A percentile compares a stretch with the other conserved stretches of the same genome.
Evolutionary conservation across 2,329 filamentous ascomycete species (phyloP).

Genomic region (Fusarium sp.): DNA sequence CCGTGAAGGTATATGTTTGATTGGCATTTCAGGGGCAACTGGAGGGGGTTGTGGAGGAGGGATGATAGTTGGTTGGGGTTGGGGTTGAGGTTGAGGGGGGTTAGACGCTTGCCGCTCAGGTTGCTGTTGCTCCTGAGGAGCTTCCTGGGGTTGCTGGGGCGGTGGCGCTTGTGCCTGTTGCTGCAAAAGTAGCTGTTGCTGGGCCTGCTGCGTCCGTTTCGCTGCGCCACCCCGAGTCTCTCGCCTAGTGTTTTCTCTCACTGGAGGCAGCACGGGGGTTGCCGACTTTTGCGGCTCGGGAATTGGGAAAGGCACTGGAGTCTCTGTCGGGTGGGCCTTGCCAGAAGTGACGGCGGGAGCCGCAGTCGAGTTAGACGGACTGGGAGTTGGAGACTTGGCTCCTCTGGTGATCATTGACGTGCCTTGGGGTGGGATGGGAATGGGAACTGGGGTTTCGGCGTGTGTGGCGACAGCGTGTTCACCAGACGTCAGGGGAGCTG

Average conservation of each 20-base stretch:
- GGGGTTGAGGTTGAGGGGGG: conserved; percentile 31
- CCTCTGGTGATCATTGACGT: conserved; percentile 43
- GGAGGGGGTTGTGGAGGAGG: conserved; percentile 20
- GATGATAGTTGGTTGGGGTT: conserved; percentile 34
- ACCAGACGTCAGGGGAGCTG: conserved; percentile 35
- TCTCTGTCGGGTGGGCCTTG: conserved; percentile 50
- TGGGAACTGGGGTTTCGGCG: conserved; percentile 58
- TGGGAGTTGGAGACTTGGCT: conserved; percentile 49
- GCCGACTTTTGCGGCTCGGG: conserved; percentile 48
- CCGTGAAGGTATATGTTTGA: conserved; percentile 49
- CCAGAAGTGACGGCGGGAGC: conserved; percentile 45
- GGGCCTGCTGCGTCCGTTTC: conserved; percentile 55
- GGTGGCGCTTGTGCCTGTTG: conserved; percentile 16
- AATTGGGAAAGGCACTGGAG: conserved; percentile 53
- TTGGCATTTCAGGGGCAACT: conserved; percentile 35
- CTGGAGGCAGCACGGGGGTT: conserved; percentile 49
- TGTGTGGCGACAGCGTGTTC: conserved; percentile 37
- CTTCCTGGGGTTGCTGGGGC: conserved; percentile 13
- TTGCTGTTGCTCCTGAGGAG: conserved; percentile 31
- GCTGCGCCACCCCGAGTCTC: conserved; percentile 60
- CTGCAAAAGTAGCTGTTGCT: conserved; percentile 31
- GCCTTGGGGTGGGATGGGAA: conserved; percentile 50
- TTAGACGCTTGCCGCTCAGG: conserved; percentile 37
- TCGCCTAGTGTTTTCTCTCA: conserved; percentile 51
- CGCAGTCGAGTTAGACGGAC: conserved; percentile 33